Conservation (phyloP, 2,329 filamentous ascomycete genomes). For the Paecilomyces niveus region DNA sequence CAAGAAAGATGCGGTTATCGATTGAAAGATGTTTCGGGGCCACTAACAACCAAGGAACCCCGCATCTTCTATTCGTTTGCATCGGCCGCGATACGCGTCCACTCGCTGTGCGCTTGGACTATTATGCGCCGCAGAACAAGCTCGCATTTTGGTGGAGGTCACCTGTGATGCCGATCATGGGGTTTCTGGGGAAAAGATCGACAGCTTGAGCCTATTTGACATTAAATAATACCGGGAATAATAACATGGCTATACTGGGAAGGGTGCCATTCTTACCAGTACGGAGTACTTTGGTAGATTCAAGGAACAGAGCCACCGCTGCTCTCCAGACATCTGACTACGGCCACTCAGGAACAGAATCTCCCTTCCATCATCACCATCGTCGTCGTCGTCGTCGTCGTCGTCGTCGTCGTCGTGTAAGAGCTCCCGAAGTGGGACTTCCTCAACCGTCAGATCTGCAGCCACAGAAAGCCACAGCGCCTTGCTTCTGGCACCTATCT, state of each 20-base stretch:
- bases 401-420: not conserved
- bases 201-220: too few species aligned
- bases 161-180: not conserved
- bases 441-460: not conserved
- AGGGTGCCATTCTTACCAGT: not conserved
- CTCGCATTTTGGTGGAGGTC: not conserved
- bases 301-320: not conserved
- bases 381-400: too few species aligned
- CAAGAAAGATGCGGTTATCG: not conserved
- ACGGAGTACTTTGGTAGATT: not conserved
- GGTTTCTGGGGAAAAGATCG: not conserved
- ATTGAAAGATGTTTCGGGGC: not conserved
- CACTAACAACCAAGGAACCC: not conserved
- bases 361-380: not conserved
- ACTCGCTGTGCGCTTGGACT: not conserved
- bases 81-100: not conserved
- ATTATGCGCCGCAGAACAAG: not conserved
- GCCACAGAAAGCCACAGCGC: not conserved
- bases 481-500: not conserved
- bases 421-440: not conserved
- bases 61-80: not conserved
- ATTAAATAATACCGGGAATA: not conserved
- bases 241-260: not conserved
- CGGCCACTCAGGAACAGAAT: not conserved
- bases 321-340: not conserved